These are phyloP conservation scores for Raphanus hybrid DNA, from an alignment of 441 rosid genomes.

Conservation along the genomic window DNA sequence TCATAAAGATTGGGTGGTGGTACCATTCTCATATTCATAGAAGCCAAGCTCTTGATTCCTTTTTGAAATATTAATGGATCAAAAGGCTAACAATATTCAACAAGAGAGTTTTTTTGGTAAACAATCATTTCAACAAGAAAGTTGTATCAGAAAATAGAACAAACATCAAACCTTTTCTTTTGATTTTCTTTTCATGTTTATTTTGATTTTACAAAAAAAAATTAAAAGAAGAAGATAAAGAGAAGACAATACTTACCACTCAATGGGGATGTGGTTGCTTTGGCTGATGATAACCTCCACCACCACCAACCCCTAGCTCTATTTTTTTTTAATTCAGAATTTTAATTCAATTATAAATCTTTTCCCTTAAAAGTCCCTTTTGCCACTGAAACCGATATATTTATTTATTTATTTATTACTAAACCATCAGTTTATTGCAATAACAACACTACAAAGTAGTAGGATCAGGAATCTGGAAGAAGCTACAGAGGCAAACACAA, in stretches of 20 bases:
- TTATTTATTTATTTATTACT: constrained; percentile 14
- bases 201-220: constrained; percentile 2
- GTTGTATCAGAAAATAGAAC: not conserved
- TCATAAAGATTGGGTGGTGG: not conserved
- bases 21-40: constrained; percentile 2
- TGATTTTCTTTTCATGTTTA: not conserved
- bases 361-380: constrained; percentile 33
- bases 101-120: not conserved
- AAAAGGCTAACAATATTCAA: not conserved
- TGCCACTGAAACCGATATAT: constrained; percentile 29
- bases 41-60: not conserved
- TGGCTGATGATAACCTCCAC: constrained; percentile 46
- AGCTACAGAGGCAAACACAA: constrained; percentile 33
- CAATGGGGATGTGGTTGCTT: constrained; percentile 68
- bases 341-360: not conserved
- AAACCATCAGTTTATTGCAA: constrained; percentile 23
- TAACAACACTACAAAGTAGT: constrained; percentile 30
- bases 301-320: constrained; percentile 48
- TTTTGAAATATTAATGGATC: not conserved
- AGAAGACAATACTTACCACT: constrained; percentile 56
- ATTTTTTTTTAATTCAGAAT: not conserved
- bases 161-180: not conserved
- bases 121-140: not conserved
- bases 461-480: constrained; percentile 39
- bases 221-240: constrained; percentile 40